Evolutionary conservation across 148 eudicot species (phyloP), one percentile per base, ranked within the genome.

Genomic region (Nyssa sinensis): DNA sequence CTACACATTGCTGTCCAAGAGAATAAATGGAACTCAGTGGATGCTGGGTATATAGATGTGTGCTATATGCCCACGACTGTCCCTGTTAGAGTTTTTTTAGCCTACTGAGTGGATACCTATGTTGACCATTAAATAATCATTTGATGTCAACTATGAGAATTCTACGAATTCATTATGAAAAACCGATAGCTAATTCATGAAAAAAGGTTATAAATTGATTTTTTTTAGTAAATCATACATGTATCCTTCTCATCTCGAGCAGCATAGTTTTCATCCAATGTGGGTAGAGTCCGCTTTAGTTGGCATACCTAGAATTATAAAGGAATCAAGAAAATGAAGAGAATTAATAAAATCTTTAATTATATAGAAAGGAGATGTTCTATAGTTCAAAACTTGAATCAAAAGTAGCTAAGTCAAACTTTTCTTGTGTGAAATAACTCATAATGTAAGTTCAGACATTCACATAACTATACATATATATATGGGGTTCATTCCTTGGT

Each of bases 201-300:
- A 28, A 71, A 27, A 59, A 58, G 53, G 39, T 27, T 19, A 28
- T 16, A 44, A 60, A 71, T 58, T 24, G 59, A 55, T 62, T 37
- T 19, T 61, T 19, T 33, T 8, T 16, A 32, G 51, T 33, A 73
- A 66, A 62, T 28, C 94, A 73, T 88, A 93, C 98, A 80, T 82
- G 87, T 88, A 66, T 84, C 93, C 85, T 89, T 93, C 82, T 89
- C 91, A 81, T 83, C 88, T 78, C 80, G 98, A 39, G 97, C 94
- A 75, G 90, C 93, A 87, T 89, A 96, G 83, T 91, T 93, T 79
- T 84, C 86, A 78, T 89, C 97, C 84, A 89, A 57, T 33, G 80
- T 79, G 25, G 86, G 87, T 41, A 96, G 77, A 65, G 93, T 84
- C 74, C 80, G 81, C 84, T 83, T 87, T 70, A 93, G 69, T 77